These are phyloP conservation scores for Penicillium sp. DNA, from an alignment of 2,329 filamentous ascomycete genomes.

Conservation along the genomic window DNA sequence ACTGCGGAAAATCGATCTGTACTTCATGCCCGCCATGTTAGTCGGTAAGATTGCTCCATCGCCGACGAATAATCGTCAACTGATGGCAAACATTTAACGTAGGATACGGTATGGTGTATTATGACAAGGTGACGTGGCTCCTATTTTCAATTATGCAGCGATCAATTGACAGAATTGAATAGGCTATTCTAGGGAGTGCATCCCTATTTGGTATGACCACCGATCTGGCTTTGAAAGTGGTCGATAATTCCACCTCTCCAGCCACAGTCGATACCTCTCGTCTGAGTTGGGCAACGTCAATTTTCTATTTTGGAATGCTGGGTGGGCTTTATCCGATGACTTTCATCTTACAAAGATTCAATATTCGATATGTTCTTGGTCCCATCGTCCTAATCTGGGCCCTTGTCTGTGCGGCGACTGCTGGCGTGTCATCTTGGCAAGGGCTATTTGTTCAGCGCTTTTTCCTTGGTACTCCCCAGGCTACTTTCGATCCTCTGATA, in stretches of 20 bases:
- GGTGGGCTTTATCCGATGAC: conserved; percentile 72
- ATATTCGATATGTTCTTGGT: conserved; percentile 64
- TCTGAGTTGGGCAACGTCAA: conserved; percentile 72
- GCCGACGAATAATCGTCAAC: too few species aligned
- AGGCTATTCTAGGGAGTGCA: conserved; percentile 71
- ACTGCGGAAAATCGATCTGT: conserved; percentile 64
- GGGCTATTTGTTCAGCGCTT: conserved; percentile 66
- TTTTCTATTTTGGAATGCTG: conserved; percentile 80
- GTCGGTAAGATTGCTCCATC: conserved; percentile 39
- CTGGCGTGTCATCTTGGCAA: conserved; percentile 61
- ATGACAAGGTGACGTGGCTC: conserved; percentile 57
- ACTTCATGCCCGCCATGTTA: conserved; percentile 67
- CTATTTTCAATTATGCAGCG: background rate
- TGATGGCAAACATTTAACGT: background rate
- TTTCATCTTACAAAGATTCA: conserved; percentile 66
- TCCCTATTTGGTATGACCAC: conserved; percentile 73
- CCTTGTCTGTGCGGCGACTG: conserved; percentile 65
- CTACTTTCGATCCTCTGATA: background rate
- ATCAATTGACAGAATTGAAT: background rate
- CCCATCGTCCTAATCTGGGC: conserved; percentile 59
- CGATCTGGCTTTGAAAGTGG: conserved; percentile 61
- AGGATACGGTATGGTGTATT: conserved; percentile 65
- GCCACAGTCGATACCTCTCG: conserved; percentile 63
- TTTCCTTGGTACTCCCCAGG: conserved; percentile 47
- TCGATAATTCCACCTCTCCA: conserved; percentile 51